A percentile compares a stretch with the other conserved stretches of the same genome.
Conservation (phyloP, 495 filamentous ascomycete species). For the Aspergillus egyptiacus region DNA sequence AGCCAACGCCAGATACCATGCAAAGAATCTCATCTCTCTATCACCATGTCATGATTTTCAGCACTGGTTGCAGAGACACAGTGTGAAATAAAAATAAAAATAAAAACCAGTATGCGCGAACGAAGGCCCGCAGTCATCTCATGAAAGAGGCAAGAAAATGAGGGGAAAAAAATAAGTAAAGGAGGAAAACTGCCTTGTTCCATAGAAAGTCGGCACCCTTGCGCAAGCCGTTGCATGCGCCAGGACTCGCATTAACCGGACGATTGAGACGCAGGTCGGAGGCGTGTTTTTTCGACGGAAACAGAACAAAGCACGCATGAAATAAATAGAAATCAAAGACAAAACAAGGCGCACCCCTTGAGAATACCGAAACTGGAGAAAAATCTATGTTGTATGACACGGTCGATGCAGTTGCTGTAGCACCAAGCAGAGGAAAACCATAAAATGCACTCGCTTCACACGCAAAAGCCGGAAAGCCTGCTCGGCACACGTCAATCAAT, state of each 20-base stretch:
- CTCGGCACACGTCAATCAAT: constrained; percentile 42
- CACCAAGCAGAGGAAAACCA: constrained; percentile 42
- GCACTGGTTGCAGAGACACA: constrained; percentile 19
- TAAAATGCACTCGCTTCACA: constrained; percentile 42
- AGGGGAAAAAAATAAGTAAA: constrained; percentile 1
- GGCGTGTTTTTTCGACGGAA: constrained; percentile 24
- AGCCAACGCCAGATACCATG: constrained; percentile 49
- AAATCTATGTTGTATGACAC: constrained; percentile 41
- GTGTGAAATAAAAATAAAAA: too few relatives aligned
- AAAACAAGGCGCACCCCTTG: constrained; percentile 40
- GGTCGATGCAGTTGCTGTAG: constrained; percentile 39
- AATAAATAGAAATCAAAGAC: constrained; percentile 24
- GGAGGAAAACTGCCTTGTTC: not conserved
- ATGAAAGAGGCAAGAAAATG: not conserved
- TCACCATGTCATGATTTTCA: constrained; percentile 19
- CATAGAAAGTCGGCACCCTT: constrained; percentile 4
- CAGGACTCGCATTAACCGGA: constrained; percentile 6
- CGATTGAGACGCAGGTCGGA: constrained; percentile 21
- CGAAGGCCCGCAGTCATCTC: constrained; percentile 18
- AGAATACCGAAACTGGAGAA: constrained; percentile 49
- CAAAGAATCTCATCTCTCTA: constrained; percentile 38
- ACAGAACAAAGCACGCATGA: constrained; percentile 24
- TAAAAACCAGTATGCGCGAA: constrained; percentile 22
- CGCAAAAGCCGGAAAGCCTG: constrained; percentile 35
- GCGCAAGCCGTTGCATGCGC: constrained; percentile 3